Evolutionary conservation across 371 early-diverging fungal genomes (phyloP).

Genomic region (Haplosporangium sp.): DNA sequence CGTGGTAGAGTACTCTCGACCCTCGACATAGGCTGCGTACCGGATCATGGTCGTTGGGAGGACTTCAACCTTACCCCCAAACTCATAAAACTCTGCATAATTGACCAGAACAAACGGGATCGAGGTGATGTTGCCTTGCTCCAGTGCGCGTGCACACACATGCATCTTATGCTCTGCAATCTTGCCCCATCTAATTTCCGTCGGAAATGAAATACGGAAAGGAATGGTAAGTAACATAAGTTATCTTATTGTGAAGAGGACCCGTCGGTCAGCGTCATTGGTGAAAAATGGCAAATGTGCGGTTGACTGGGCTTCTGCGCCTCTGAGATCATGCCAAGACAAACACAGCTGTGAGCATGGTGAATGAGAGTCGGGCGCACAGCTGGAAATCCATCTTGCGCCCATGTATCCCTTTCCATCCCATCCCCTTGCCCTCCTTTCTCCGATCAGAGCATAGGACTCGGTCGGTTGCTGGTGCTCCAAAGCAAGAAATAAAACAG

Average conservation of each 20-base stretch:
- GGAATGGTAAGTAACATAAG: too few relatives aligned
- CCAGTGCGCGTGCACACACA: slow-evolving; percentile 41
- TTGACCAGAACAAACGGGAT: slow-evolving; percentile 52
- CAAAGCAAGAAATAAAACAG: background rate
- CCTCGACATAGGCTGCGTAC: slow-evolving; percentile 39
- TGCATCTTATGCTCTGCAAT: slow-evolving; percentile 54
- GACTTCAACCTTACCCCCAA: slow-evolving; percentile 34
- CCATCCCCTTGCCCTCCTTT: background rate
- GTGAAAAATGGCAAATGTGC: too few relatives aligned
- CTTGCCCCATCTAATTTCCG: slow-evolving; percentile 37
- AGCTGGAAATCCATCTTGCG: background rate
- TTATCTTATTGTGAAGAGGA: too few relatives aligned
- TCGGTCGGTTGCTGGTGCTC: background rate
- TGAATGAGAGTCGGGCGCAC: background rate
- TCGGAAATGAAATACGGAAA: too few relatives aligned
- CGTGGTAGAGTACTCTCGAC: slow-evolving; percentile 14
- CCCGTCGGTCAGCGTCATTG: too few relatives aligned
- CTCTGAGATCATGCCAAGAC: background rate
- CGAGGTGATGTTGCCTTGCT: slow-evolving; percentile 46
- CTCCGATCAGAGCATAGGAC: background rate
- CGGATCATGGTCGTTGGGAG: slow-evolving; percentile 35
- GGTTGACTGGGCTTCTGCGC: too few relatives aligned
- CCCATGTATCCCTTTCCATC: background rate
- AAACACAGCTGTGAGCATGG: background rate
- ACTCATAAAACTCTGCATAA: slow-evolving; percentile 50